phyloP scores from a whole-genome alignment of 2,329 filamentous ascomycete genomes.

The Colletotrichum navitas region DNA sequence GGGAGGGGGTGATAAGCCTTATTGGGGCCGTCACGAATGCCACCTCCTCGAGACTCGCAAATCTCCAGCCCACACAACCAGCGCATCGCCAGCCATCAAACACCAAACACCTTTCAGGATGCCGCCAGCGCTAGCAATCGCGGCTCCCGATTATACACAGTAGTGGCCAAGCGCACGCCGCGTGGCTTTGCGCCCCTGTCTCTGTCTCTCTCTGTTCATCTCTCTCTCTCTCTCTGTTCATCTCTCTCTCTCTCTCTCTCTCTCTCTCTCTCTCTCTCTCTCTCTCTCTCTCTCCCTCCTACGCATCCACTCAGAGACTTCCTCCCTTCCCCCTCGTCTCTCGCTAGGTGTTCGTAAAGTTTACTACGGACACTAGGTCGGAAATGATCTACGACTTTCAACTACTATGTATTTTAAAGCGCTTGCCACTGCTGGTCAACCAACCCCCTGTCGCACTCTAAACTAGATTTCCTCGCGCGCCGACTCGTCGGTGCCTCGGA shows the following conservation, averaged over 20 bases:
- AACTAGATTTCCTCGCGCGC: neutral
- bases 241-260: no score
- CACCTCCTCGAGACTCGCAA: slow-evolving; percentile 6
- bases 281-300: no score
- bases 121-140: slow-evolving; percentile 2
- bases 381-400: neutral
- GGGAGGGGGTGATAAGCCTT: neutral
- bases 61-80: neutral
- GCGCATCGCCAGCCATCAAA: slow-evolving; percentile 10
- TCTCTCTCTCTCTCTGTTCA: no score
- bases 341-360: no score
- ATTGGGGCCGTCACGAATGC: neutral
- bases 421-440: neutral
- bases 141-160: neutral
- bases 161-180: slow-evolving; percentile 1
- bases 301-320: neutral
- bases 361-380: neutral
- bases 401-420: no score
- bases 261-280: no score
- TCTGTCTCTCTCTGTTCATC: neutral
- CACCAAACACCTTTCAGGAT: neutral
- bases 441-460: neutral
- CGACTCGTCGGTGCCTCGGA: neutral
- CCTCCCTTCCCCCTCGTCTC: no score
- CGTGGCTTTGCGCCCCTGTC: slow-evolving; percentile 32